Base-by-base conservation (phyloP, 1,284 basidiomycete species). In the Fomitopsis betulina region DNA sequence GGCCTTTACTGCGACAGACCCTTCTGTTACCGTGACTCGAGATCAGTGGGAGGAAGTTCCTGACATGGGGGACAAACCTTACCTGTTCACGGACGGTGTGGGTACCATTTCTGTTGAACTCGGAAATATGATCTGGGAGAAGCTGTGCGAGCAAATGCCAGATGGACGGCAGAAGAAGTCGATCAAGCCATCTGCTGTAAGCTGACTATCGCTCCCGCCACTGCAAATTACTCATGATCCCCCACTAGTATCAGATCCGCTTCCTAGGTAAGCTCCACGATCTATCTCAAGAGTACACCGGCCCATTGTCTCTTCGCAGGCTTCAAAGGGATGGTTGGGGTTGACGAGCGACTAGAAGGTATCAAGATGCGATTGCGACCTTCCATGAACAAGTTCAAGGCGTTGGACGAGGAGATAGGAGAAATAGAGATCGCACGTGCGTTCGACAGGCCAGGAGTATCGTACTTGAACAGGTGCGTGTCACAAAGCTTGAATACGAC, bases 1-100 rank as follows among this genome's bases (percentile, higher is more conserved):
- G 71, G 89, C 90, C 0, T 93, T 93, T 66, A 90, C 89, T 0
- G 86, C 87, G 1, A 93, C 91, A 2, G 84, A 89, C 65, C 83
- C 85, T 0, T 88, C 87, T 0, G 79, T 91, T 27, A 70, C 70
- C 17, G 82, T 93, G 47, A 60, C 60, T 3, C 70, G 70, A n/a
- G 63, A 76, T 45, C 76, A 90, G 63, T 89, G 87, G 86, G 77
- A 81, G 57, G 74, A 78, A 60, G 76, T 88, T 42, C 68, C 70
- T 0, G 87, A 90, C 66, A 70, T 90, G 6, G 74, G 72, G 27
- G 65, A 64, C 25, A 66, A 77, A 19, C 70, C 68, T 0, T 76
- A 84, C 53, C 67, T 79, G 27, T 87, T 87, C 67, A 91, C 89
- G 0, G 90, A 93, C 63, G 91, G 91, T 38, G 79, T 86, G 21